These are phyloP conservation scores for Punica granatum DNA, from an alignment of 345 rosid genomes.

Conservation along the genomic window DNA sequence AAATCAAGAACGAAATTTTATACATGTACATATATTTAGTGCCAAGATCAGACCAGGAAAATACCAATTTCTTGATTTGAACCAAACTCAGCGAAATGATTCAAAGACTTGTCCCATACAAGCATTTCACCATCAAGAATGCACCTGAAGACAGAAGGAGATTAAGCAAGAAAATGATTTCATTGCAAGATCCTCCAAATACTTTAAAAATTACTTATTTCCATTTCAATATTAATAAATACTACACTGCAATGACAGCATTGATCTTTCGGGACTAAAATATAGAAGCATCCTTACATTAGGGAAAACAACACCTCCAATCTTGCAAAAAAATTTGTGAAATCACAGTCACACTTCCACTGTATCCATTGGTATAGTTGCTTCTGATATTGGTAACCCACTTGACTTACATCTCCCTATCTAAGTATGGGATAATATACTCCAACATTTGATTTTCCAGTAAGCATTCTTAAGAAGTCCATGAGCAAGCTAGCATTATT, in stretches of 20 bases:
- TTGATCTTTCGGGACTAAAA: background rate
- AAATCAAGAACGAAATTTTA: background rate
- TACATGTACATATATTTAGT: background rate
- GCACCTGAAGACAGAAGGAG: conserved; percentile 41
- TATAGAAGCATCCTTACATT: too few species aligned
- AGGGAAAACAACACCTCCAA: background rate
- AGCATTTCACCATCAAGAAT: conserved; percentile 98
- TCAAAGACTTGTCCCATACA: conserved; percentile 85
- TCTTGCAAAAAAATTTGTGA: background rate
- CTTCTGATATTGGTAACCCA: background rate
- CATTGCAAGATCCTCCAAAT: background rate
- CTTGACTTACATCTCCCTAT: background rate
- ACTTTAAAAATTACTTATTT: background rate
- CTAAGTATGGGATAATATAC: background rate
- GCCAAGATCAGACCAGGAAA: background rate
- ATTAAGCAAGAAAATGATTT: background rate
- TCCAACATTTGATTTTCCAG: background rate
- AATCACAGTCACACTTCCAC: too few species aligned
- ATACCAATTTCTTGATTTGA: conserved; percentile 98
- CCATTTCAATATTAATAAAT: background rate
- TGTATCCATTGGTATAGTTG: background rate
- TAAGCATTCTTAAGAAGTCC: background rate
- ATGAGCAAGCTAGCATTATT: background rate
- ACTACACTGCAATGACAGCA: background rate
- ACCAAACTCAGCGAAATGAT: conserved; percentile 91